Conservation (phyloP, 805 yeast species). For the Wickerhamiella sergipiensis region DNA sequence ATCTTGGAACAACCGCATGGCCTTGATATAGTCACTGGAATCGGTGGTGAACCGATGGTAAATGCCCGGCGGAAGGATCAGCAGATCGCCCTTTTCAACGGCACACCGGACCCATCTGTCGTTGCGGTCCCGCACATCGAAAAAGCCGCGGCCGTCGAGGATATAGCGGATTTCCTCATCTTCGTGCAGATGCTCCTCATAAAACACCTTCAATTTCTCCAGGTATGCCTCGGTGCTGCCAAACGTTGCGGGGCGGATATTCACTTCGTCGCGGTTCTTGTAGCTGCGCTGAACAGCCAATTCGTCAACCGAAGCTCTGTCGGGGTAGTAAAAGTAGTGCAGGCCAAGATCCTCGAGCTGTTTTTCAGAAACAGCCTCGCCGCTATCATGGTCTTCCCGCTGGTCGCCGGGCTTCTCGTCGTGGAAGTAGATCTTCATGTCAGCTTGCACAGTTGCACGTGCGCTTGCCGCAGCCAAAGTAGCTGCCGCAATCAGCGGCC, state of each 20-base stretch:
- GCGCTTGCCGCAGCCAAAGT: not conserved
- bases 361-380: slow-evolving; percentile 37
- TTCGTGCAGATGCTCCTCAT: slow-evolving; percentile 82
- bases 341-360: slow-evolving; percentile 54
- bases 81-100: slow-evolving; percentile 46
- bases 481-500: too few relatives aligned
- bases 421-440: slow-evolving; percentile 17
- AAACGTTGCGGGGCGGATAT: slow-evolving; percentile 45
- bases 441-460: not conserved
- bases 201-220: slow-evolving; percentile 55
- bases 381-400: slow-evolving; percentile 31
- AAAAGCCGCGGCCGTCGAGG: slow-evolving; percentile 79
- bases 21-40: slow-evolving; percentile 46
- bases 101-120: slow-evolving; percentile 67
- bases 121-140: slow-evolving; percentile 61
- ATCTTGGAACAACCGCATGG: slow-evolving; percentile 75
- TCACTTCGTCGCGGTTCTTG: slow-evolving; percentile 64
- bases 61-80: slow-evolving; percentile 73
- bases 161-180: slow-evolving; percentile 94
- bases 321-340: slow-evolving; percentile 39
- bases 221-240: slow-evolving; percentile 45
- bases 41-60: slow-evolving; percentile 86
- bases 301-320: slow-evolving; percentile 41
- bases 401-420: slow-evolving; percentile 17
- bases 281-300: slow-evolving; percentile 61